These are phyloP conservation scores for Globisporangium ultimum DNA, from an alignment of 352 stramenopile genomes.

Conservation along the genomic window DNA sequence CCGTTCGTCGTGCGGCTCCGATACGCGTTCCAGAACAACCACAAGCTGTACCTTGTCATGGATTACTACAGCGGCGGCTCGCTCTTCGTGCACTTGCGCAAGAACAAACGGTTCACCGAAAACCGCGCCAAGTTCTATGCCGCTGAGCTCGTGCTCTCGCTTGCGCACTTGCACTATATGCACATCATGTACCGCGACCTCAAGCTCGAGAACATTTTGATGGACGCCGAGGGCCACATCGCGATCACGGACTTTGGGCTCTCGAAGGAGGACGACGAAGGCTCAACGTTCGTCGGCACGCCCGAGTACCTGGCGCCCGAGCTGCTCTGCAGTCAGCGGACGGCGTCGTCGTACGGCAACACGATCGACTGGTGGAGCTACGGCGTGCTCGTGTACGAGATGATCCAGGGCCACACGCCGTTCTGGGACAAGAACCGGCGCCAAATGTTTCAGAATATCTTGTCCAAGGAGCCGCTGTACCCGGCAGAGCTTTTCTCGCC, in stretches of 20 bases:
- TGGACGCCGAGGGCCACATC: conserved; percentile 81
- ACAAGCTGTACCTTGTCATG: conserved; percentile 89
- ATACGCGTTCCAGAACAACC: conserved; percentile 87
- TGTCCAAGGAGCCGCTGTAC: conserved; percentile 68
- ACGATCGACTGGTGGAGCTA: conserved; percentile 89
- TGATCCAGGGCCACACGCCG: conserved; percentile 81
- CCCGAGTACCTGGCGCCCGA: conserved; percentile 84
- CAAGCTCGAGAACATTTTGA: conserved; percentile 90
- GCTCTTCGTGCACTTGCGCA: conserved; percentile 83
- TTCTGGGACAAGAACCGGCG: conserved; percentile 85
- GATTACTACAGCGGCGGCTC: conserved; percentile 87
- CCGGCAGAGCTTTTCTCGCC: conserved; percentile 60
- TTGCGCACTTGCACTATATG: conserved; percentile 82
- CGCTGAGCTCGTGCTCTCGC: conserved; percentile 75
- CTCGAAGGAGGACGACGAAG: conserved; percentile 84
- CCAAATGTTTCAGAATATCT: conserved; percentile 86
- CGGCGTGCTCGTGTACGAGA: conserved; percentile 85
- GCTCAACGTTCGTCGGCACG: conserved; percentile 80
- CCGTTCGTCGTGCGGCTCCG: conserved; percentile 86
- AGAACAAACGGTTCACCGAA: conserved; percentile 69
- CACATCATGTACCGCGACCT: conserved; percentile 90
- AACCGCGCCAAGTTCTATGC: conserved; percentile 80
- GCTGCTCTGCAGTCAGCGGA: conserved; percentile 71
- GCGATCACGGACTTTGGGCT: conserved; percentile 88
- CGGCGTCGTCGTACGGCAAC: conserved; percentile 75